Evolutionary conservation across 805 yeast genomes (phyloP), one percentile per base, ranked within the genome.

Genomic region (Yarrowia sp.): DNA sequence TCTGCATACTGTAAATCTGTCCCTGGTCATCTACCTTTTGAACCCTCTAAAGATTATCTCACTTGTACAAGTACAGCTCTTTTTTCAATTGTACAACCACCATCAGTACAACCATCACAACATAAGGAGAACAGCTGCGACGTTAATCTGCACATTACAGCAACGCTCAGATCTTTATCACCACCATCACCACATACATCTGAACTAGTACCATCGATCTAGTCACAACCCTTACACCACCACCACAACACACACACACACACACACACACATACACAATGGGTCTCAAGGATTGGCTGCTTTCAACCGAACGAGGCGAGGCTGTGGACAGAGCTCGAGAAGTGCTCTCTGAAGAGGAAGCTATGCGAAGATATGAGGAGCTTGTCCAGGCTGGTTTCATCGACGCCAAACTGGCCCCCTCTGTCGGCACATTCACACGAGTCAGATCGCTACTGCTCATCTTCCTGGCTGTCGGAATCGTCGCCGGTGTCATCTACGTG

Each of bases 341-440:
- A 12, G 14, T 45, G 16, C 67, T 63, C 40, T 48, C 67, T 8
- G 40, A 63, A n/a, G 67, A 63, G n/a, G 67, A 63, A 35, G 67
- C 67, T 8, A 36, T 48, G 38, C 38, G 56, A 2, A 56, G 67
- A 9, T 63, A 63, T n/a, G 67, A 63, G 46, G 67, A 63, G 67
- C 67, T 63, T 11, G 67, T 63, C 8, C 22, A 15, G 5, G 67
- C 67, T 12, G 67, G 67, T 3, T 48, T 40, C 48, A 36, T 63
- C 22, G 56, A 63, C 8, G 11, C 46, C 36, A 38, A 40, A 48
- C 22, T 63, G 36, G 55, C 48, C 2, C 67, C 67, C 16, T 59
- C 65, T 1, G 52, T 45, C 10, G 16, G 42, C 65, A 16, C 65
- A 15, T 59, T 59, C 45, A 42, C 65, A 7, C 65, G 65, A 35